Conservation (phyloP, 352 stramenopile genomes). For the Phytophthora megakarya region DNA sequence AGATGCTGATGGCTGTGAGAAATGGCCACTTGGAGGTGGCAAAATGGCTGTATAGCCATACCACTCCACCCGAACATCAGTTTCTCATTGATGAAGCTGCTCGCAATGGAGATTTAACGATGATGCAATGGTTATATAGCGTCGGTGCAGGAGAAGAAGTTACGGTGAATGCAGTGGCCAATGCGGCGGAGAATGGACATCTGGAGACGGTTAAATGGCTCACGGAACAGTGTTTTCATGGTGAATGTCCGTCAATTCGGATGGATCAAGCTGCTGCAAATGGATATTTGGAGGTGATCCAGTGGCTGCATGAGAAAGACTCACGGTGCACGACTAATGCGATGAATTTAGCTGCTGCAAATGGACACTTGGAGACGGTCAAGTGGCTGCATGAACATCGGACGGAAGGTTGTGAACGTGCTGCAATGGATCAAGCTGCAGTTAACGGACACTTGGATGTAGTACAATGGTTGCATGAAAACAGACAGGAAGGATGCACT, state of each 20-base stretch:
- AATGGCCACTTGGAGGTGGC: slow-evolving; percentile 41
- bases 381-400: slow-evolving; percentile 32
- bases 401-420: slow-evolving; percentile 27
- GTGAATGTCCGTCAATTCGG: slow-evolving; percentile 33
- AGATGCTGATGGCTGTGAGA: slow-evolving; percentile 37
- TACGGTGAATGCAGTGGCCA: slow-evolving; percentile 41
- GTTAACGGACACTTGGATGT: slow-evolving; percentile 32
- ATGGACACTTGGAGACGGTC: slow-evolving; percentile 25
- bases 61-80: slow-evolving; percentile 32
- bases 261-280: slow-evolving; percentile 50
- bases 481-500: slow-evolving; percentile 27
- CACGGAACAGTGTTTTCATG: slow-evolving; percentile 32
- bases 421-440: slow-evolving; percentile 33
- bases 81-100: slow-evolving; percentile 42
- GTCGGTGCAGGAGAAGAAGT: slow-evolving; percentile 32
- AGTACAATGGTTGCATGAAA: slow-evolving; percentile 31
- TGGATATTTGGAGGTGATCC: slow-evolving; percentile 37
- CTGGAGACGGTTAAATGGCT: slow-evolving; percentile 48
- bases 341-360: slow-evolving; percentile 35
- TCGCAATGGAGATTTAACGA: slow-evolving; percentile 38
- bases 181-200: slow-evolving; percentile 45
- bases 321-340: slow-evolving; percentile 34
- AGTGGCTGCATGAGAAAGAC: slow-evolving; percentile 27
- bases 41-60: slow-evolving; percentile 45
- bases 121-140: slow-evolving; percentile 48